Base-by-base conservation (phyloP, 805 yeast genomes). In the Dipodascus geniculatus region DNA sequence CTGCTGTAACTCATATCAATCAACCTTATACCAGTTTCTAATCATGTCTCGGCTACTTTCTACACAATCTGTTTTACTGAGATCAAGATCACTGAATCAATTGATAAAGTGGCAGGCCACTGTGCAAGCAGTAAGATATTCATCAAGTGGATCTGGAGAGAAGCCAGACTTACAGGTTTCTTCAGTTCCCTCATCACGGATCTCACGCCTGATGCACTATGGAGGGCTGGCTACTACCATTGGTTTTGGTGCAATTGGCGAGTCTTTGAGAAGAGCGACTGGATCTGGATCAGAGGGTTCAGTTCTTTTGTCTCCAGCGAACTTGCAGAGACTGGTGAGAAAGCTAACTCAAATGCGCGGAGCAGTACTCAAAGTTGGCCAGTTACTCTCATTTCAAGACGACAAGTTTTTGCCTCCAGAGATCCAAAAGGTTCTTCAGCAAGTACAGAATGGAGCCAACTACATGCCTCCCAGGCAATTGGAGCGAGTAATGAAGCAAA, bases 321-420 rank as follows among this genome's bases (percentile, higher is more conserved):
- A 91, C 67, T 82, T 93, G 48, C 96, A 91, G 62, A 69, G 95
- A 52, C 80, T 93, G 73, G 95, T 96, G 11, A 81, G 80, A 61
- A 89, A 88, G 66, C 81, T 93, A 61, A 80, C 93, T 51, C 82
- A 87, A 64, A 93, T 93, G 99, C 78, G 99, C 64, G 99, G 99
- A n/a, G 99, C 98, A 1, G 99, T 99, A 2, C 74, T 93, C 64
- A 93, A 93, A 65, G 78, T 93, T 54, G 99, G 99, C n/a, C 99
- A 93, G 70, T 80, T 93, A 85, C 72, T 93, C 68, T 87, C 96
- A 1, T 91, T 93, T 68, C 99, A 93, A 69, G 98, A 91, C 66
- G 81, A 84, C 56, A 76, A 86, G 28, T 80, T 91, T 33, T 70
- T 91, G 47, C 98, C 99, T 1, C 75, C 77, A 47, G 96, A 90